Percentiles rank a stretch among this genome's conserved stretches.
phyloP scores from a whole-genome alignment of 169 alveolate species.

The Eimeria necatrix region DNA sequence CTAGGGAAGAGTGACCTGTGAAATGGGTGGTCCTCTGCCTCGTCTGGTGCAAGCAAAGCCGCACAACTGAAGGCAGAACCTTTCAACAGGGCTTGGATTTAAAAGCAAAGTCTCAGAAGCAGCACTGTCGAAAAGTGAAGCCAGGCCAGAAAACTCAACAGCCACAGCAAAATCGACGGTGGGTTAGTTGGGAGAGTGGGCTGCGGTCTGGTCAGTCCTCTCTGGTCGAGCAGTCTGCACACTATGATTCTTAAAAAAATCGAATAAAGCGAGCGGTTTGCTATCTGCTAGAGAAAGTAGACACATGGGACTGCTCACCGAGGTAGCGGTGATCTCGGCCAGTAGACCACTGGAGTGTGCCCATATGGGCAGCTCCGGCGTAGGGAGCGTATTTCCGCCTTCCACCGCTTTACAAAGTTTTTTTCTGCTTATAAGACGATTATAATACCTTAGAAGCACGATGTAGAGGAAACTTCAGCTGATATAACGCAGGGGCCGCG shows the following conservation, averaged over 20 bases:
- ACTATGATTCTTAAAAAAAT: too few species aligned
- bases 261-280: too few species aligned
- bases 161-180: not conserved
- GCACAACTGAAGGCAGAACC: not conserved
- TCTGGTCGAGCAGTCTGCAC: not conserved
- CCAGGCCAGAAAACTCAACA: not conserved
- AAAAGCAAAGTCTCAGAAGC: not conserved
- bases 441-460: too few species aligned
- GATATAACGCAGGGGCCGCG: too few species aligned
- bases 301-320: not conserved
- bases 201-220: not conserved
- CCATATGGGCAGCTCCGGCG: not conserved
- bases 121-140: not conserved
- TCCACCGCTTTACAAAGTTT: too few species aligned
- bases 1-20: conserved; percentile 20
- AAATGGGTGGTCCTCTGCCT: not conserved
- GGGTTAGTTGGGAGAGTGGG: not conserved
- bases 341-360: conserved; percentile 31
- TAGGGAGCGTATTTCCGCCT: too few species aligned
- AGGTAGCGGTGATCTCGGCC: conserved; percentile 38
- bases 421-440: too few species aligned
- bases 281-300: too few species aligned
- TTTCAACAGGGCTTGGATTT: not conserved
- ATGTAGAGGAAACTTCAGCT: too few species aligned
- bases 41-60: not conserved